A percentile compares a stretch with the other conserved stretches of the same genome.
These are phyloP conservation scores for Vigna angularis DNA, from an alignment of 306 rosid species.

Conservation along the genomic window DNA sequence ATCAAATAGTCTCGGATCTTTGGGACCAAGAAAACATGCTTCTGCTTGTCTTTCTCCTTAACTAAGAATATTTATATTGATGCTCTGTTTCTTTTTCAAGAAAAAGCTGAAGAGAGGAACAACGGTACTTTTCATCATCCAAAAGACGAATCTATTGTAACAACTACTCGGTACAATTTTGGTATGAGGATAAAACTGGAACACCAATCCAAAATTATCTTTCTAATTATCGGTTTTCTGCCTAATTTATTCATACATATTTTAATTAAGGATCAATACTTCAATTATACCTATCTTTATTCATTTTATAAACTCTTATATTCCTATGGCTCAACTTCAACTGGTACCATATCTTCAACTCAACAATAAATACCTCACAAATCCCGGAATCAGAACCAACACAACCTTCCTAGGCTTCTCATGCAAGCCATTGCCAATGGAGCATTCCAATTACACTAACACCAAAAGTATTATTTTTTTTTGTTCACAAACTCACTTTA, in stretches of 20 bases:
- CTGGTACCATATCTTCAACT: neutral
- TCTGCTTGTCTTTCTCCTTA: conserved; percentile 83
- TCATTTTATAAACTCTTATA: too few species aligned
- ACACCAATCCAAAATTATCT: neutral
- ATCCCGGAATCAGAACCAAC: too few species aligned
- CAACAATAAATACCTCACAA: too few species aligned
- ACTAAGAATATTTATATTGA: conserved; percentile 73
- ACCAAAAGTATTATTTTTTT: conserved; percentile 33
- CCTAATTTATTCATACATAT: neutral
- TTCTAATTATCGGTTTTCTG: conserved; percentile 37
- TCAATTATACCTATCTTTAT: too few species aligned
- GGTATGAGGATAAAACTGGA: conserved; percentile 58
- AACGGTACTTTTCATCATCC: conserved; percentile 69
- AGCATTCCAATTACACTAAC: conserved; percentile 42
- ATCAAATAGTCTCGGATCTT: conserved; percentile 63
- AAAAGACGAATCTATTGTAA: conserved; percentile 59
- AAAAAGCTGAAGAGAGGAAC: conserved; percentile 30
- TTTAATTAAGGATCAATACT: neutral
- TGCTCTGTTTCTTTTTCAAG: conserved; percentile 41
- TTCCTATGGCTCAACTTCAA: too few species aligned
- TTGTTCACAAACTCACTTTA: conserved; percentile 41
- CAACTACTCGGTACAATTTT: conserved; percentile 54
- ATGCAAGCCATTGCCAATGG: conserved; percentile 76
- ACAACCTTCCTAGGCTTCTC: too few species aligned
- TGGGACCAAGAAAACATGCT: conserved; percentile 59